phyloP scores from a whole-genome alignment of 176 grass and related monocot species.

The Saccharum spontaneum region DNA sequence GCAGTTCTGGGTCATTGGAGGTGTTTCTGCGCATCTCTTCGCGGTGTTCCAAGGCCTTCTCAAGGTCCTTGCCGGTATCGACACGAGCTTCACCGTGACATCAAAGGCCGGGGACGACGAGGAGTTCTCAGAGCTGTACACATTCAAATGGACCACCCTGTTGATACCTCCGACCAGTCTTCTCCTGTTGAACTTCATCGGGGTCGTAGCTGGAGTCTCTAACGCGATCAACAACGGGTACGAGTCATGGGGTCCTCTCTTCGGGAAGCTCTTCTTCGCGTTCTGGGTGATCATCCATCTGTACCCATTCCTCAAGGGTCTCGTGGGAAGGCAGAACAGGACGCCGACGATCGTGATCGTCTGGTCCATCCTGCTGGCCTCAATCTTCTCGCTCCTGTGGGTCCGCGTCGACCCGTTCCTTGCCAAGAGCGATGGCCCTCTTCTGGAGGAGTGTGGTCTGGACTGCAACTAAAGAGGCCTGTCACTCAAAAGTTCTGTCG shows the following conservation, averaged over 20 bases:
- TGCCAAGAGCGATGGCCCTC: conserved; percentile 55
- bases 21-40: conserved; percentile 66
- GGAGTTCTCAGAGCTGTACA: conserved; percentile 67
- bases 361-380: conserved; percentile 77
- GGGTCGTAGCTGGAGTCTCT: conserved; percentile 65
- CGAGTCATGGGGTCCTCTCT: conserved; percentile 71
- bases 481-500: not conserved
- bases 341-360: conserved; percentile 72
- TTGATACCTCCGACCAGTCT: conserved; percentile 59
- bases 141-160: conserved; percentile 75
- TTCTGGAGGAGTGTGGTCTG: conserved; percentile 71
- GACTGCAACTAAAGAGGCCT: conserved; percentile 52
- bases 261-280: conserved; percentile 77
- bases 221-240: conserved; percentile 78
- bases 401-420: conserved; percentile 69
- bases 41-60: conserved; percentile 69
- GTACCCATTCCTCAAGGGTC: conserved; percentile 78
- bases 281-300: conserved; percentile 82
- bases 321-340: conserved; percentile 68
- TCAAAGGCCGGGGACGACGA: conserved; percentile 69
- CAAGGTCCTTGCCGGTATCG: conserved; percentile 70
- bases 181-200: conserved; percentile 67
- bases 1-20: conserved; percentile 83
- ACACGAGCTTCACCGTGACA: conserved; percentile 76
- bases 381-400: conserved; percentile 71